Percentiles rank a stretch among this genome's conserved stretches.
Conservation (phyloP, 2,329 filamentous ascomycete genomes). For the Penicillium sp. region DNA sequence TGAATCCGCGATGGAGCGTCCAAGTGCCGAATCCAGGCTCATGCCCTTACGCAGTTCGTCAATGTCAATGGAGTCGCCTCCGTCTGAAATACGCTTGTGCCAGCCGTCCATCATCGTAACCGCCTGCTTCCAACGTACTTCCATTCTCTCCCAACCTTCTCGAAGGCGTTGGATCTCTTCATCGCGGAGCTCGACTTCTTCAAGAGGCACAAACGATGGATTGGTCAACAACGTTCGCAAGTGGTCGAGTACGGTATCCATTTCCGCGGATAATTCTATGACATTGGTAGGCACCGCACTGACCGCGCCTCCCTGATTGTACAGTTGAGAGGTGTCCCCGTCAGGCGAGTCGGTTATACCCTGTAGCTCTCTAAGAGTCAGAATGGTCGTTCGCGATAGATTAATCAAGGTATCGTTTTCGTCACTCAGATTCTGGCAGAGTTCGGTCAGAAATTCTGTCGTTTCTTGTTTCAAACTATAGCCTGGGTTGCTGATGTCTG, state of each 20-base stretch:
- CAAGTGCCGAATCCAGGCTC: slow-evolving; percentile 38
- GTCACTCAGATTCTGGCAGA: slow-evolving; percentile 78
- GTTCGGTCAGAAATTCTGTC: slow-evolving; percentile 80
- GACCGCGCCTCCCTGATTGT: slow-evolving; percentile 24
- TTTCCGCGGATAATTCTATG: slow-evolving; percentile 66
- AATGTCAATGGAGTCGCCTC: slow-evolving; percentile 38
- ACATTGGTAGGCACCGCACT: slow-evolving; percentile 56
- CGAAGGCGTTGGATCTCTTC: slow-evolving; percentile 82
- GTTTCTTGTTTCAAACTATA: slow-evolving; percentile 81
- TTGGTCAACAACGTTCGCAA: slow-evolving; percentile 83
- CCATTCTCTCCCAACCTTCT: slow-evolving; percentile 90
- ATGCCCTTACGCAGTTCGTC: slow-evolving; percentile 42
- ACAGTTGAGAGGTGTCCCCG: slow-evolving; percentile 21
- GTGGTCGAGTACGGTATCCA: slow-evolving; percentile 75
- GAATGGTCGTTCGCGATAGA: slow-evolving; percentile 67
- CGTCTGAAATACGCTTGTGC: slow-evolving; percentile 68
- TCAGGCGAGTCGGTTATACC: slow-evolving; percentile 39
- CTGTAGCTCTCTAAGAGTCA: slow-evolving; percentile 61
- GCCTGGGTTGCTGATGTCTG: slow-evolving; percentile 50
- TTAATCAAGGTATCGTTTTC: slow-evolving; percentile 82
- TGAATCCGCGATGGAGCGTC: slow-evolving; percentile 20
- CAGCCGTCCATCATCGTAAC: slow-evolving; percentile 88
- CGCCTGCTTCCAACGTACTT: slow-evolving; percentile 82
- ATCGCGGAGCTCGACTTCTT: slow-evolving; percentile 89
- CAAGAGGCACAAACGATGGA: slow-evolving; percentile 90